These are phyloP conservation scores for Naematelia encephala DNA, from an alignment of 768 basidiomycete genomes.

Conservation along the genomic window DNA sequence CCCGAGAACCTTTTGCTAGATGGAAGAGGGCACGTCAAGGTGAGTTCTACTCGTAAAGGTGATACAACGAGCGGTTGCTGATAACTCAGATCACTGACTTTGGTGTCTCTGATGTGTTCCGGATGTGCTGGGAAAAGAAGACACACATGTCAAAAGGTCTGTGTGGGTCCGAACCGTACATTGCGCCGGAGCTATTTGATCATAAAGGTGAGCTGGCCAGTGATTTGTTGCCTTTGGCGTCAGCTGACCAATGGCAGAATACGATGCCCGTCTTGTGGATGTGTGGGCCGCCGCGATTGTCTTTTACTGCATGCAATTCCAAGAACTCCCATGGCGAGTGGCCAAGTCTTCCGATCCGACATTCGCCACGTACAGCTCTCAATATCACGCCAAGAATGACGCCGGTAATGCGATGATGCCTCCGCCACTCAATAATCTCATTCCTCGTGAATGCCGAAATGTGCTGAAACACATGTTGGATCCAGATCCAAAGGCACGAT, in stretches of 20 bases:
- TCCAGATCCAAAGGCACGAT: slow-evolving; percentile 76
- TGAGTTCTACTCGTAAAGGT: slow-evolving; percentile 46
- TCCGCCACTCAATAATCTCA: slow-evolving; percentile 78
- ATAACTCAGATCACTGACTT: slow-evolving; percentile 87
- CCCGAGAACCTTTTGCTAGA: slow-evolving; percentile 97
- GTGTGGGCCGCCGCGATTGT: slow-evolving; percentile 97
- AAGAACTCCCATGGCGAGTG: slow-evolving; percentile 95
- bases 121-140: slow-evolving; percentile 95
- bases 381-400: slow-evolving; percentile 45
- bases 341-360: slow-evolving; percentile 78
- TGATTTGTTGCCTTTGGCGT: slow-evolving; percentile 33
- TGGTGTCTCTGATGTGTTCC: slow-evolving; percentile 97
- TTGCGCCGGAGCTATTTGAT: slow-evolving; percentile 95
- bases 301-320: slow-evolving; percentile 95
- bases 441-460: slow-evolving; percentile 75
- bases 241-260: slow-evolving; percentile 59
- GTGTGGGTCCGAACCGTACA: slow-evolving; percentile 97
- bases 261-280: slow-evolving; percentile 94
- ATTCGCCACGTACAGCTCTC: slow-evolving; percentile 68
- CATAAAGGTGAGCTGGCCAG: slow-evolving; percentile 98
- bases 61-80: too few species aligned
- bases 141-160: slow-evolving; percentile 96
- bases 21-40: slow-evolving; percentile 87
- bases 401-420: slow-evolving; percentile 51
- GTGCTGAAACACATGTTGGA: slow-evolving; percentile 92